Conservation (phyloP, 1,284 basidiomycete genomes). For the Ganoderma lucidum region DNA sequence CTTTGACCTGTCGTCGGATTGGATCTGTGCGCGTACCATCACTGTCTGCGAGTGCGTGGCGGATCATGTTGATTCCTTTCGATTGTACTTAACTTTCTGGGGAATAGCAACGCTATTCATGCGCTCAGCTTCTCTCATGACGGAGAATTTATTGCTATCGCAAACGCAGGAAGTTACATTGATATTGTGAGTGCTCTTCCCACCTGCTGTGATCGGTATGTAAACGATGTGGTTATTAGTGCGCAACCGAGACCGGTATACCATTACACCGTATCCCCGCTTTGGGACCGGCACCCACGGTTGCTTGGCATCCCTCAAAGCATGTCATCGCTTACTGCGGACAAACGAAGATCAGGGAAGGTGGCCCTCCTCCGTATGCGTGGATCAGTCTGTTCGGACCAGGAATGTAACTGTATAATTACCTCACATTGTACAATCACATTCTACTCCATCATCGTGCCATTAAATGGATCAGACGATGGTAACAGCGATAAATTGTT, state of each 20-base stretch:
- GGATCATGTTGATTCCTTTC: no score
- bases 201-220: not conserved
- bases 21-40: conserved; percentile 79
- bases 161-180: conserved; percentile 74
- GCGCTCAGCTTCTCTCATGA: conserved; percentile 84
- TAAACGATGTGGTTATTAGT: conserved; percentile 48
- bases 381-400: conserved; percentile 75
- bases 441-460: not conserved
- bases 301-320: conserved; percentile 82
- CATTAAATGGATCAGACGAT: not conserved
- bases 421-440: not conserved
- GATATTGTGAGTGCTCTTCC: conserved; percentile 64
- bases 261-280: conserved; percentile 76
- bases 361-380: conserved; percentile 65
- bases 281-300: conserved; percentile 69
- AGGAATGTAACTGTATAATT: conserved; percentile 42
- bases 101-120: conserved; percentile 68
- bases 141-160: conserved; percentile 81
- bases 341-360: conserved; percentile 69
- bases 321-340: conserved; percentile 82
- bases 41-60: conserved; percentile 76
- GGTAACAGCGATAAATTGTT: conserved; percentile 24
- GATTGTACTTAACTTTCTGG: conserved; percentile 4
- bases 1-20: conserved; percentile 73
- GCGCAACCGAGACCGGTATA: conserved; percentile 75